Conservation (phyloP, 2,329 filamentous ascomycete genomes). For the Apiospora phragmitis region DNA sequence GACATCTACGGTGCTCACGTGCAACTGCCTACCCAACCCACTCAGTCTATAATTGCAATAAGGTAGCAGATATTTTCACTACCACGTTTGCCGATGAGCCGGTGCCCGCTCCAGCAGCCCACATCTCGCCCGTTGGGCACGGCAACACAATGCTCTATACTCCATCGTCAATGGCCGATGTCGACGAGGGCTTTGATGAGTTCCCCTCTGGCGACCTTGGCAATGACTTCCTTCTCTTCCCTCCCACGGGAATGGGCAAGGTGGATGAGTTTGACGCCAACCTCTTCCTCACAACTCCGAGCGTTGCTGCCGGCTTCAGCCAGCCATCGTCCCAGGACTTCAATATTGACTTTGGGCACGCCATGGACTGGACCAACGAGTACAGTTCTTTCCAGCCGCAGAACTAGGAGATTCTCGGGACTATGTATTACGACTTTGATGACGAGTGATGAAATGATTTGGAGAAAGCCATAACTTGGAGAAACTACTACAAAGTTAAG, state of each 20-base stretch:
- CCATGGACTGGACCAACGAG: slow-evolving; percentile 31
- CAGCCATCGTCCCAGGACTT: slow-evolving; percentile 55
- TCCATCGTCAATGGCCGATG: slow-evolving; percentile 59
- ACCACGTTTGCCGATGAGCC: slow-evolving; percentile 40
- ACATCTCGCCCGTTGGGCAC: slow-evolving; percentile 70
- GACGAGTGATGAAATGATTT: slow-evolving; percentile 9
- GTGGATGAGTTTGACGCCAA: slow-evolving; percentile 37
- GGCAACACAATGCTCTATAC: slow-evolving; percentile 69
- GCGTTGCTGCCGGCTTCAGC: slow-evolving; percentile 51
- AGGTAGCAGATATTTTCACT: slow-evolving; percentile 41
- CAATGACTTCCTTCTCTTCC: slow-evolving; percentile 68
- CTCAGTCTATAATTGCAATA: slow-evolving; percentile 43
- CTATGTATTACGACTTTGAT: slow-evolving; percentile 11
- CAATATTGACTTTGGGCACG: slow-evolving; percentile 27
- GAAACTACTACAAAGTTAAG: not conserved
- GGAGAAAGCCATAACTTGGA: not conserved
- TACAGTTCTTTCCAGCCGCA: slow-evolving; percentile 22
- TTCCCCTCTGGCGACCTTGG: slow-evolving; percentile 42
- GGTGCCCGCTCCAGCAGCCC: slow-evolving; percentile 42
- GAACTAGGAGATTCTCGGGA: slow-evolving; percentile 10
- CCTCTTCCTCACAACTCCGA: slow-evolving; percentile 50
- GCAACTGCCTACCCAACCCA: slow-evolving; percentile 55
- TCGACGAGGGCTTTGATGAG: slow-evolving; percentile 68
- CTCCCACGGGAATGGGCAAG: slow-evolving; percentile 40
- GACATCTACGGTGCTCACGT: slow-evolving; percentile 62